Base-by-base conservation (phyloP, 192 early-diverging fungal species). In the Hyaloraphidium curvatum region DNA sequence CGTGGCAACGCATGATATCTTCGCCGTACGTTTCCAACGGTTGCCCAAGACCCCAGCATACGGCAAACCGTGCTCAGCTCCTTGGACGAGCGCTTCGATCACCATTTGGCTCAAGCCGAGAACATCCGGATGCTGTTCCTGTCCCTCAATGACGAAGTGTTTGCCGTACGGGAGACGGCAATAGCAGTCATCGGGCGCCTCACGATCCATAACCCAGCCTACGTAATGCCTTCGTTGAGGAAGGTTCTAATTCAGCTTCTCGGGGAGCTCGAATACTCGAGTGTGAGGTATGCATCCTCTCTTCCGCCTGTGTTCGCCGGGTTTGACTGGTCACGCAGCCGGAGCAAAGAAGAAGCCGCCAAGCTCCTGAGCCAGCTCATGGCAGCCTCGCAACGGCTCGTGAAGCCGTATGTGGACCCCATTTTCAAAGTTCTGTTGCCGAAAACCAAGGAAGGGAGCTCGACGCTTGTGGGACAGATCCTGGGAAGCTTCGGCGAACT, bases 211-310 rank as follows among this genome's bases (percentile, higher is more conserved):
- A 97, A 94, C 60, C 92, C 92, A 5, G 91, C 88, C 0, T 89
- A 89, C 56, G 82, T 91, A 11, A 78, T 93, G 74, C 88, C 93
- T 2, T 84, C 81, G 0, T 67, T 97, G 22, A 73, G 87, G 27
- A 85, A 90, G 55, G 78, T 83, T 0, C 58, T 94, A 11, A 83
- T 88, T 53, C 83, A 89, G 59, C 66, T 97, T 1, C 63, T 97
- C 40, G 87, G 85, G 2, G 89, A 95, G 62, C 64, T 97, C 17
- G 87, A 97, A 63, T 91, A 85, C 62, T 84, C 91, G 5, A 67
- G 67, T 14, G 71, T 78, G 4, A 80, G 60, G 70, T 72, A 48
- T 14, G 37, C 60, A n/a, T 56, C 48, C 63, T 52, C 30, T 48
- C 43, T 11, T 4, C 43, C 5, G 7, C 17, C 43, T 22, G 19